Base-by-base conservation (phyloP, 1,284 basidiomycete genomes). In the Moesziomyces parantarcticus region DNA sequence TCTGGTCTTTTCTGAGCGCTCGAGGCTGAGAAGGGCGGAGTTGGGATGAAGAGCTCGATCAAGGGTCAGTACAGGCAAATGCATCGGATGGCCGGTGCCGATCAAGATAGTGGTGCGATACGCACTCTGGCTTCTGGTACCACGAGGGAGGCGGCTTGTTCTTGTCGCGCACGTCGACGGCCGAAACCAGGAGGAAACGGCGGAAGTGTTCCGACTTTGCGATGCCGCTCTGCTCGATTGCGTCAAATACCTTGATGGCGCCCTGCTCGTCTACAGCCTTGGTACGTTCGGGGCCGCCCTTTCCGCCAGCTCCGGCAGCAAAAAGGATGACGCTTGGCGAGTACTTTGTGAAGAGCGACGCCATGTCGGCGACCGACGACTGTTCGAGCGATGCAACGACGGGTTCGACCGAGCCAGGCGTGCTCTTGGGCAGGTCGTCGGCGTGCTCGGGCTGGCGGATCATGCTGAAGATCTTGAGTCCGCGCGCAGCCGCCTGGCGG, bases 231-330 rank as follows among this genome's bases (percentile, higher is more conserved):
- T 73, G 83, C 77, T 91, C 89, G 61, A 92, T 86, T 0, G 90
- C 91, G 74, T 91, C 90, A 77, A 89, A 92, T 0, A 90, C 88
- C 82, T 91, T 91, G 56, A 91, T 75, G 0, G 90, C 90, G 3
- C 90, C 91, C 51, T 89, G 88, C 76, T 89, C 89, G 80, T 92
- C 91, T 11, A 92, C 90, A 23, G 86, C 86, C 70, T 88, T 88
- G 1, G 89, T 91, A 34, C 90, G 84, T 61, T 90, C 89, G 11
- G 86, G 83, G 0, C 88, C 73, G 8, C 89, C 90, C 75, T 90
- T 89, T 0, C 89, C 90, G 0, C 90, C 90, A 0, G 91, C 89
- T 2, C 91, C 91, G 0, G 90, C 90, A 21, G 88, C 85, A 77
- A 90, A 92, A 68, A 91, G 87, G 16, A 92, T 88, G 22, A 88